Evolutionary conservation across 1,139 yeast genomes (phyloP), one percentile per base, ranked within the genome.

Genomic region (Suhomyces terraborum): DNA sequence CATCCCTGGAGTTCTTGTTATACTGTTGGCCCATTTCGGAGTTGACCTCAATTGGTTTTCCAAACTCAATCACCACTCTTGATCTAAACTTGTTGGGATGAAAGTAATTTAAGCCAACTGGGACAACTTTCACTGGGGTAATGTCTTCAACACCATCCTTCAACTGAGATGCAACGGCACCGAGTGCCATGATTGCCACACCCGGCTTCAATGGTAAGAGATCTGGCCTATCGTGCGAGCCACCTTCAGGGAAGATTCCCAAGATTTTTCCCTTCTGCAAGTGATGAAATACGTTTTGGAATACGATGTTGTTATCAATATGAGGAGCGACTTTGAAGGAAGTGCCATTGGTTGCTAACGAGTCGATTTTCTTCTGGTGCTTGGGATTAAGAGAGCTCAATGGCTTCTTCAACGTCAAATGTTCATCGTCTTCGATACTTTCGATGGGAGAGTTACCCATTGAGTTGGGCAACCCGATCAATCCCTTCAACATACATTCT

Each of bases 41-140:
- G 6, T 83, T 72, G 27, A 93, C 80, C 38, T 79, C 83, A 45
- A 93, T 82, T 6, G 98, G 97, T 44, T 82, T 78, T 17, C 98
- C 98, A 65, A 91, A 91, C 63, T 93, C 98, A 44, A 93, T 75
- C 19, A 93, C 96, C 1, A 97, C 97, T 55, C 98, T 76, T 2
- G 96, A 88, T 59, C 98, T 77, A 64, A 93, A 93, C 60, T 86
- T 88, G 64, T 93, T 95, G 9, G 98, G 93, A 62, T 88, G 95
- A 75, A 93, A 93, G 64, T 93, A 93, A 65, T 93, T 93, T 93
- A 93, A 84, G 28, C 98, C 98, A 52, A 95, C 88, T 4, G 98
- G 98, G 17, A 93, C 95, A 50, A 93, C 86, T 52, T 84, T 83
- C 7, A 93, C 89, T 37, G 52, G 48, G 4, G 46, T 42, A 8